Evolutionary conservation across 352 stramenopile species (phyloP).

Genomic region (Phytophthora litchii): DNA sequence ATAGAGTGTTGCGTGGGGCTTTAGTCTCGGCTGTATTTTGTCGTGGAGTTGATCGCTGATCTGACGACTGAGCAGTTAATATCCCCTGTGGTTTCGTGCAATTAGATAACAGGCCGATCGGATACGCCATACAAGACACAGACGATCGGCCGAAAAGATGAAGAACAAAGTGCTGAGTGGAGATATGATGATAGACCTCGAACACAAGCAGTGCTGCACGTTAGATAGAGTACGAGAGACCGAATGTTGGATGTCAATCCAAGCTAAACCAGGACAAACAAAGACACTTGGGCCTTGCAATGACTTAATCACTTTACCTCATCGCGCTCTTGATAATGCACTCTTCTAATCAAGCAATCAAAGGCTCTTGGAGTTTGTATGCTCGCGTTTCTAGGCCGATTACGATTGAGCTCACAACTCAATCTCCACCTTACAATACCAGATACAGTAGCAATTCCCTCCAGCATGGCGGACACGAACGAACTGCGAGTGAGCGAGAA

Average conservation of each 20-base stretch:
- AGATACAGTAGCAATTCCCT: neutral
- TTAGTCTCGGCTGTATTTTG: slow-evolving; percentile 9
- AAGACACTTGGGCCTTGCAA: slow-evolving; percentile 11
- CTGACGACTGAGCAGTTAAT: slow-evolving; percentile 89
- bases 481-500: slow-evolving; percentile 69
- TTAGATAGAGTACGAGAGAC: slow-evolving; percentile 35
- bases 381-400: slow-evolving; percentile 25
- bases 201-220: slow-evolving; percentile 13
- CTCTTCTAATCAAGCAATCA: slow-evolving; percentile 6
- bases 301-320: neutral
- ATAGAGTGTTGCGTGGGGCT: slow-evolving; percentile 14
- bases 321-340: neutral
- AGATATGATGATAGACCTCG: slow-evolving; percentile 9
- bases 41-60: slow-evolving; percentile 21
- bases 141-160: slow-evolving; percentile 17
- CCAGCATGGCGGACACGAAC: slow-evolving; percentile 38
- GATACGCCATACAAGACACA: slow-evolving; percentile 18
- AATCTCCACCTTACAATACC: slow-evolving; percentile 35
- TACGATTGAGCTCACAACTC: slow-evolving; percentile 20
- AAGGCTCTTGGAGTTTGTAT: slow-evolving; percentile 61
- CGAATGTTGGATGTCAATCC: slow-evolving; percentile 15
- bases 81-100: slow-evolving; percentile 44
- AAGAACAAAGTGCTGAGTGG: slow-evolving; percentile 6
- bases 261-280: slow-evolving; percentile 21
- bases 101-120: slow-evolving; percentile 62